phyloP scores from a whole-genome alignment of 805 yeast genomes.

The Metschnikowia aberdeeniae region DNA sequence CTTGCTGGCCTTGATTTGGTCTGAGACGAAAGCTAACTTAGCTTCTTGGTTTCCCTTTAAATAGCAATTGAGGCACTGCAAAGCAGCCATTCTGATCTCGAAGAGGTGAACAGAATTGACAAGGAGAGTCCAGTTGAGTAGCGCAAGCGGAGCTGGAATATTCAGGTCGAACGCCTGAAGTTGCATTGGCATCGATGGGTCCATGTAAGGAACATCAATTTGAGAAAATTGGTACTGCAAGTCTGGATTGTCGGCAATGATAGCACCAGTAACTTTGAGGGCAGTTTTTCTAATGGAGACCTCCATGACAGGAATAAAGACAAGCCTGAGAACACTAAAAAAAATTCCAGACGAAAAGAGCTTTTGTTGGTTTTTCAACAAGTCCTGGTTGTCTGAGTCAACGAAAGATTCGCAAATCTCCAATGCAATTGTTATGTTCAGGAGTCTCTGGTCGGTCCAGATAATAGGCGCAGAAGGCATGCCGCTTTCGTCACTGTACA shows the following conservation, averaged over 20 bases:
- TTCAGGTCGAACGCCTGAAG: conserved; percentile 29
- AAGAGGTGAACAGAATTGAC: conserved; percentile 82
- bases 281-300: conserved; percentile 64
- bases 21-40: conserved; percentile 56
- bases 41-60: conserved; percentile 61
- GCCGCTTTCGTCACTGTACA: conserved; percentile 26
- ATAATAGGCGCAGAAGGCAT: conserved; percentile 36
- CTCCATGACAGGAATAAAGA: conserved; percentile 64
- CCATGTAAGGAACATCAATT: conserved; percentile 90
- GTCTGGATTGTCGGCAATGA: conserved; percentile 61
- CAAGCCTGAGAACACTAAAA: conserved; percentile 61
- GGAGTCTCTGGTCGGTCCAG: conserved; percentile 76
- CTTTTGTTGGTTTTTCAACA: conserved; percentile 55
- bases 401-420: conserved; percentile 74
- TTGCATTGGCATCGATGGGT: conserved; percentile 57
- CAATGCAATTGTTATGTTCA: conserved; percentile 61
- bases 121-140: conserved; percentile 77
- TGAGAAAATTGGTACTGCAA: conserved; percentile 70
- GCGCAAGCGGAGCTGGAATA: conserved; percentile 69
- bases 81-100: conserved; percentile 74
- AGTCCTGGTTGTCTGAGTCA: conserved; percentile 62
- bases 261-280: conserved; percentile 69
- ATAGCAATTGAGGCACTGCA: conserved; percentile 61
- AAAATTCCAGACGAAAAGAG: conserved; percentile 61
- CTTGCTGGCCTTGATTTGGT: conserved; percentile 51